Conservation (phyloP, 768 basidiomycete species). For the Termitomyces sp. region DNA sequence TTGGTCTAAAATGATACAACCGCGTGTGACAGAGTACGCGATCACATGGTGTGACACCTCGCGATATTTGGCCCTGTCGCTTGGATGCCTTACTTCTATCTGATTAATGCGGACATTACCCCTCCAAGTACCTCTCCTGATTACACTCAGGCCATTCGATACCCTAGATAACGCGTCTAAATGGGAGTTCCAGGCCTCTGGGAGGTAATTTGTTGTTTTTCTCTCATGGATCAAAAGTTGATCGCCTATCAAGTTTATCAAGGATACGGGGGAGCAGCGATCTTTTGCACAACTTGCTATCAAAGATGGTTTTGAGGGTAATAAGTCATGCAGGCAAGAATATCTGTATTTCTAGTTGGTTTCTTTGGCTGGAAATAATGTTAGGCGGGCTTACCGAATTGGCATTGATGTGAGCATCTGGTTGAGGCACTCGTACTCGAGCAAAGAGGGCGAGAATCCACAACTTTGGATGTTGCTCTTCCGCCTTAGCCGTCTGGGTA, state of each 20-base stretch:
- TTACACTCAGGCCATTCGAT: neutral
- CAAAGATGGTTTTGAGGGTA: neutral
- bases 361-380: neutral
- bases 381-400: neutral
- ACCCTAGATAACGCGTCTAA: neutral
- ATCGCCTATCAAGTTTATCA: neutral
- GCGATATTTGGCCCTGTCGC: neutral
- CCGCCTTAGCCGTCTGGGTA: neutral
- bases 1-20: too few species aligned
- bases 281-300: neutral
- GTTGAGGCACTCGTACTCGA: neutral
- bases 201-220: neutral
- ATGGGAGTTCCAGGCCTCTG: neutral
- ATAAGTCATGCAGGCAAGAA: neutral
- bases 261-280: neutral
- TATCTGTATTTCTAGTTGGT: too few species aligned
- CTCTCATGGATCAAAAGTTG: neutral
- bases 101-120: too few species aligned
- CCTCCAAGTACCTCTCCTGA: neutral
- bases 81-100: too few species aligned
- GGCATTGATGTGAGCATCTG: neutral
- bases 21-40: neutral
- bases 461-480: neutral
- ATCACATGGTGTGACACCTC: slow-evolving; percentile 7
- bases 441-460: neutral